Evolutionary conservation across 352 stramenopile species (phyloP).

Genomic region (Phytophthora sansomeana): DNA sequence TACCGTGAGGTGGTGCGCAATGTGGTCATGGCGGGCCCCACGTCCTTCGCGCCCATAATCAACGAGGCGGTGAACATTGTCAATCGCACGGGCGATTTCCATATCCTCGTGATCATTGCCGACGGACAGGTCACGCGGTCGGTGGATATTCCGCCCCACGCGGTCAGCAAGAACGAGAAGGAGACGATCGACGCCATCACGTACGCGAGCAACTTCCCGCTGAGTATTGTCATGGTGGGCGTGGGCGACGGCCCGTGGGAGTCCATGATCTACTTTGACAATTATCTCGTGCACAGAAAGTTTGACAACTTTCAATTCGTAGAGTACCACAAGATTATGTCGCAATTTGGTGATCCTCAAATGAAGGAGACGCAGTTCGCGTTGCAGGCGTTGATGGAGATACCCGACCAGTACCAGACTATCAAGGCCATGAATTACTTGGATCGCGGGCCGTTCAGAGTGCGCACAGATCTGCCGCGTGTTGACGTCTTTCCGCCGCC

Average conservation of each 20-base stretch:
- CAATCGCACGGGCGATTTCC: constrained; percentile 77
- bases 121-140: constrained; percentile 89
- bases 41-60: constrained; percentile 89
- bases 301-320: constrained; percentile 93
- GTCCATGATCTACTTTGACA: constrained; percentile 83
- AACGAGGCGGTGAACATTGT: constrained; percentile 84
- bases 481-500: constrained; percentile 75
- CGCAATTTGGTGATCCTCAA: constrained; percentile 51
- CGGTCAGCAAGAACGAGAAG: constrained; percentile 87
- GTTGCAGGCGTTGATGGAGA: constrained; percentile 86
- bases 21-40: constrained; percentile 83
- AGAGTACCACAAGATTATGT: constrained; percentile 79
- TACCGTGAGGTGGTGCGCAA: constrained; percentile 79
- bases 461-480: constrained; percentile 57
- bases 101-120: constrained; percentile 91
- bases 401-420: constrained; percentile 81
- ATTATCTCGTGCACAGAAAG: constrained; percentile 76
- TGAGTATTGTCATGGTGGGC: constrained; percentile 85
- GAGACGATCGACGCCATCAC: constrained; percentile 90
- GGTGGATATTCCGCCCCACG: constrained; percentile 76
- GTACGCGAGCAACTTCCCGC: constrained; percentile 78
- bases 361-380: constrained; percentile 78
- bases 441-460: constrained; percentile 52
- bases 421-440: constrained; percentile 83
- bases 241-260: constrained; percentile 87